Evolutionary conservation across 306 rosid genomes (phyloP).

Genomic region (Rosa persica): DNA sequence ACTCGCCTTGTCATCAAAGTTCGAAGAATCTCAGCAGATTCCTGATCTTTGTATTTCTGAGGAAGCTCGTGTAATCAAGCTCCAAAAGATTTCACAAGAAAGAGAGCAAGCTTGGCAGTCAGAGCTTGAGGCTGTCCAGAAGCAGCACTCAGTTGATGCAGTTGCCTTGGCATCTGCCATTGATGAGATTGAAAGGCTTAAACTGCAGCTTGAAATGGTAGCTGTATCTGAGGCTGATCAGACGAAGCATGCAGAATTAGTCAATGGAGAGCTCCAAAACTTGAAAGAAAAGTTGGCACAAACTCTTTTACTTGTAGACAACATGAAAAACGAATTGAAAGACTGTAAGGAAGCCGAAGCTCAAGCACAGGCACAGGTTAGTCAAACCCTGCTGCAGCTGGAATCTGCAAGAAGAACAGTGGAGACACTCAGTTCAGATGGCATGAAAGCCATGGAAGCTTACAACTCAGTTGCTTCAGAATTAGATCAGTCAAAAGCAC

Average conservation of each 20-base stretch:
- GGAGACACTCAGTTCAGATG: slow-evolving; percentile 58
- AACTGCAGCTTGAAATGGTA: slow-evolving; percentile 61
- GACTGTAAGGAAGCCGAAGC: slow-evolving; percentile 66
- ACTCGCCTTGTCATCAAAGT: slow-evolving; percentile 53
- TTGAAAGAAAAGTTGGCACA: slow-evolving; percentile 66
- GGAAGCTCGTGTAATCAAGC: slow-evolving; percentile 52
- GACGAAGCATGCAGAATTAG: slow-evolving; percentile 41
- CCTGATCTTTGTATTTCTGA: slow-evolving; percentile 49
- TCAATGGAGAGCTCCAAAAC: slow-evolving; percentile 55
- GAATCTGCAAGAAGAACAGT: slow-evolving; percentile 60
- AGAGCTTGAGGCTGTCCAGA: slow-evolving; percentile 47
- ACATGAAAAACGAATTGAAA: slow-evolving; percentile 54
- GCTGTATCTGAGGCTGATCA: slow-evolving; percentile 48
- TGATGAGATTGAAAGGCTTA: slow-evolving; percentile 69
- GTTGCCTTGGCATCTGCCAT: slow-evolving; percentile 57
- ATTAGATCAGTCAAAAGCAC: slow-evolving; percentile 58
- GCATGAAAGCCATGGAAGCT: slow-evolving; percentile 47
- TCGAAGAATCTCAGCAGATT: slow-evolving; percentile 66
- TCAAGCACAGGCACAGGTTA: slow-evolving; percentile 49
- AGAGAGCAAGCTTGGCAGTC: slow-evolving; percentile 49
- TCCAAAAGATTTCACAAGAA: slow-evolving; percentile 51
- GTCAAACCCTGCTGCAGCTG: slow-evolving; percentile 65
- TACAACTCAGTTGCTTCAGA: slow-evolving; percentile 53
- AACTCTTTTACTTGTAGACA: slow-evolving; percentile 57
- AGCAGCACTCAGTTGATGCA: slow-evolving; percentile 55